These are phyloP conservation scores for Dendrobium huoshanense DNA, from an alignment of 106 monocot species.

Conservation along the genomic window DNA sequence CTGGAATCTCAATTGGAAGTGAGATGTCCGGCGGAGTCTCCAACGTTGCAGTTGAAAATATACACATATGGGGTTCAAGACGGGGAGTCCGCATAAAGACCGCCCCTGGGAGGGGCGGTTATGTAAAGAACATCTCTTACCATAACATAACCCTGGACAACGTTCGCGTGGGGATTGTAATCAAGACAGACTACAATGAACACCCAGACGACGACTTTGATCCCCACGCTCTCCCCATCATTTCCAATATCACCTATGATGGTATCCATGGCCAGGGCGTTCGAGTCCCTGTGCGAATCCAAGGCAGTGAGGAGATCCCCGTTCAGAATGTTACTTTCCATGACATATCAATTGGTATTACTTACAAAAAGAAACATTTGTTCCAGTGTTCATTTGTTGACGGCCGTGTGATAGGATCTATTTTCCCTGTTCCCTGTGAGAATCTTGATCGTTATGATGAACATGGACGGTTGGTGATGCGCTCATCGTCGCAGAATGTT, in stretches of 20 bases:
- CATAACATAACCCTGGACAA: conserved; percentile 41
- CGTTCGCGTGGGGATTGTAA: conserved; percentile 36
- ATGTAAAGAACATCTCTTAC: conserved; percentile 45
- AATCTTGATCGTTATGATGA: conserved; percentile 58
- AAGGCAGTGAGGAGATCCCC: conserved; percentile 53
- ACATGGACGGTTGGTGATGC: conserved; percentile 32
- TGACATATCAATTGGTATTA: conserved; percentile 27
- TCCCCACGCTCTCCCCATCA: conserved; percentile 30
- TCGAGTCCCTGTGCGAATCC: conserved; percentile 41
- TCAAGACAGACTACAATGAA: conserved; percentile 60
- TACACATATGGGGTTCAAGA: conserved; percentile 40
- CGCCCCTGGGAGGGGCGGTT: conserved; percentile 55
- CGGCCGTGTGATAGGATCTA: conserved; percentile 33
- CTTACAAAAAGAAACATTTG: conserved; percentile 26
- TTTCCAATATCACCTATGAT: conserved; percentile 30
- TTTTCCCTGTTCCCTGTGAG: conserved; percentile 47
- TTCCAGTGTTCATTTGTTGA: conserved; percentile 60
- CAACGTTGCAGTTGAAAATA: conserved; percentile 48
- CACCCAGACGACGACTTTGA: conserved; percentile 48
- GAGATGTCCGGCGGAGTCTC: conserved; percentile 69
- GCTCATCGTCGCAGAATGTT: conserved; percentile 18
- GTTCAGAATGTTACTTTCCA: conserved; percentile 37
- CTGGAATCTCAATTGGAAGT: conserved; percentile 74
- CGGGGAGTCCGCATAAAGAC: conserved; percentile 60
- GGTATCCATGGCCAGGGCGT: conserved; percentile 37